Percentiles rank a stretch among this genome's conserved stretches.
phyloP scores from a whole-genome alignment of 2,329 filamentous ascomycete genomes.

The Pseudopyrenochaeta lycopersici region DNA sequence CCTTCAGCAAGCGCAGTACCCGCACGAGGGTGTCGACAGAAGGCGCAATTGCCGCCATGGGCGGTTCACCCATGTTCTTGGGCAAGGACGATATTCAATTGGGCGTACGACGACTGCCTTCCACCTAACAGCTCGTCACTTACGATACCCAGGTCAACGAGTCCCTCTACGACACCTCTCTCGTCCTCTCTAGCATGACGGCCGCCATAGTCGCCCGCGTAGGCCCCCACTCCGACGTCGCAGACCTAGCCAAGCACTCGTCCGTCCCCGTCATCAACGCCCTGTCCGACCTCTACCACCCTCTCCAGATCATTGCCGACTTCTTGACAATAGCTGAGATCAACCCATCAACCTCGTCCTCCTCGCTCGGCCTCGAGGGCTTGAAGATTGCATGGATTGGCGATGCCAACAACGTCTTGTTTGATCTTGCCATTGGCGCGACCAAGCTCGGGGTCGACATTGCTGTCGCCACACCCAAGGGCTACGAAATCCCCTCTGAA shows the following conservation, averaged over 20 bases:
- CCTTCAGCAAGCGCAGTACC: conserved; percentile 96
- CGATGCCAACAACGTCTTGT: conserved; percentile 96
- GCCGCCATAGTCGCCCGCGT: conserved; percentile 61
- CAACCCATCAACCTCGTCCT: conserved; percentile 63
- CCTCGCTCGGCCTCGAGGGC: conserved; percentile 75
- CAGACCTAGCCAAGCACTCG: conserved; percentile 58
- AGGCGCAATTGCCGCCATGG: conserved; percentile 85
- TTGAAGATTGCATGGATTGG: conserved; percentile 96
- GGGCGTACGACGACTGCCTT: conserved; percentile 66
- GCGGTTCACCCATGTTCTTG: conserved; percentile 95
- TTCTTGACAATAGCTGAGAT: conserved; percentile 88
- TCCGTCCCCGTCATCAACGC: conserved; percentile 62
- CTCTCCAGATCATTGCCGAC: conserved; percentile 92
- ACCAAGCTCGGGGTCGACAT: conserved; percentile 88
- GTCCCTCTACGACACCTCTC: conserved; percentile 88
- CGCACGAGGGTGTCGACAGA: conserved; percentile 94
- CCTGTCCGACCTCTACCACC: conserved; percentile 90
- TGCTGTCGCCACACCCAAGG: conserved; percentile 83
- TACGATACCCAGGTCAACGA: conserved; percentile 75
- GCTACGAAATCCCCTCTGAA: conserved; percentile 79
- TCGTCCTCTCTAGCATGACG: conserved; percentile 84
- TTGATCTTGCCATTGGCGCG: conserved; percentile 88
- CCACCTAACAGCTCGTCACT: not conserved
- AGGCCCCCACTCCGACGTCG: conserved; percentile 61
- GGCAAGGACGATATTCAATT: conserved; percentile 96